phyloP scores from a whole-genome alignment of 345 rosid species.

The Eucalyptus guilfoylei region DNA sequence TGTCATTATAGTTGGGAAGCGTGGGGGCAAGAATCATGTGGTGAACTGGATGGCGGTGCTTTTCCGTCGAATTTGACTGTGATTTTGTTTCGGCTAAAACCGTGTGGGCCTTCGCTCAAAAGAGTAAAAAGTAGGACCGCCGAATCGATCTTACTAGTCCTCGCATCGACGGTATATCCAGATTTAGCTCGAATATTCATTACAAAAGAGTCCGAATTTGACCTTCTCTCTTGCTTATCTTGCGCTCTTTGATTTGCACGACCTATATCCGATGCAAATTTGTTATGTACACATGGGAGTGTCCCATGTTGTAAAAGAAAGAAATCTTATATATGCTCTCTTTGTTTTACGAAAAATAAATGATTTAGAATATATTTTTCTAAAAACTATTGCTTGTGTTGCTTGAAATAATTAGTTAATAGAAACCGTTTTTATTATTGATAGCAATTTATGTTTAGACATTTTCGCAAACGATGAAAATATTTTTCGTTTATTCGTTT shows the following conservation, averaged over 20 bases:
- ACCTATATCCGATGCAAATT: neutral
- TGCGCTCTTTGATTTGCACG: neutral
- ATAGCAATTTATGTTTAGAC: accelerated
- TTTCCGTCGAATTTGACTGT: neutral
- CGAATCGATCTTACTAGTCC: neutral
- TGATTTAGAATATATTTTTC: accelerated
- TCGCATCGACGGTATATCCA: neutral
- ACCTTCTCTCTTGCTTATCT: neutral
- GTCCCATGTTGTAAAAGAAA: neutral
- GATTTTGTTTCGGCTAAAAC: neutral
- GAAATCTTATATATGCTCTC: too few species aligned
- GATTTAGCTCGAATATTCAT: neutral
- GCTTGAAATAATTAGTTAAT: too few species aligned
- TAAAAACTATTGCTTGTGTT: accelerated
- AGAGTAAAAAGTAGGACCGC: neutral
- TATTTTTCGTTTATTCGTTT: too few species aligned
- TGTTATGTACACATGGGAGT: neutral
- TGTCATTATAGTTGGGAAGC: neutral
- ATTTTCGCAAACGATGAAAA: too few species aligned
- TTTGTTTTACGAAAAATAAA: too few species aligned
- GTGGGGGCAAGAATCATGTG: neutral
- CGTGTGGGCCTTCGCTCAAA: too few species aligned
- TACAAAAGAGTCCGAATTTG: neutral
- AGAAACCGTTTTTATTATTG: accelerated
- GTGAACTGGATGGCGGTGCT: neutral